Conservation (phyloP, 2,329 filamentous ascomycete genomes). For the Diaporthe citriasiana region DNA sequence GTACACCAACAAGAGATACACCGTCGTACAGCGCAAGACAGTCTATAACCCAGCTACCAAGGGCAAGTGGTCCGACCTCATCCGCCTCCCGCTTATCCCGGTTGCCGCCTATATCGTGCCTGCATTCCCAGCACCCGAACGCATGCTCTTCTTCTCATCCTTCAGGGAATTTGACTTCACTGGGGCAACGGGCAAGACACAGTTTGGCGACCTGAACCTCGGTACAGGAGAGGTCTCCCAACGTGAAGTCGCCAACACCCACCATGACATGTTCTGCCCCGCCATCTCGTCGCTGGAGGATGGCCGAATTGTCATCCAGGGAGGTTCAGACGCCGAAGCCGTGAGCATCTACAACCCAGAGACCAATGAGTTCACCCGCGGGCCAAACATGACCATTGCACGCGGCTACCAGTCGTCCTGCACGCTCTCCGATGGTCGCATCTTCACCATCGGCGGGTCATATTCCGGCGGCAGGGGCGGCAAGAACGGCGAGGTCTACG, state of each 20-base stretch:
- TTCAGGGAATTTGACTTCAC: slow-evolving; percentile 43
- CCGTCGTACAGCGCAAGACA: slow-evolving; percentile 2
- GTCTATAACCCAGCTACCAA: slow-evolving; percentile 44
- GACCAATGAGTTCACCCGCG: slow-evolving; percentile 55
- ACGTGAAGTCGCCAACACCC: slow-evolving; percentile 55
- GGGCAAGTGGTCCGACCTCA: slow-evolving; percentile 47
- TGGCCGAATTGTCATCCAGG: slow-evolving; percentile 66
- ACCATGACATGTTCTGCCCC: slow-evolving; percentile 71
- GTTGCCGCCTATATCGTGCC: slow-evolving; percentile 50
- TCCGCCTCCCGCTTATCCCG: slow-evolving; percentile 48
- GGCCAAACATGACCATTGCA: slow-evolving; percentile 58
- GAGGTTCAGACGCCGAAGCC: slow-evolving; percentile 50
- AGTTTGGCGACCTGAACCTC: slow-evolving; percentile 43
- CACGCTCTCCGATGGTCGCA: slow-evolving; percentile 64
- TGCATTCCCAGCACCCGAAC: slow-evolving; percentile 45
- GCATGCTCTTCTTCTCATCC: slow-evolving; percentile 42
- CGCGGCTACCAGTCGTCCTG: slow-evolving; percentile 68
- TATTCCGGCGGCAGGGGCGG: slow-evolving; percentile 60
- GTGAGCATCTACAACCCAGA: slow-evolving; percentile 59
- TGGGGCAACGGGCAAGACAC: slow-evolving; percentile 44
- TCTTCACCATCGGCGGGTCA: slow-evolving; percentile 72
- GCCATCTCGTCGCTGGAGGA: slow-evolving; percentile 64
- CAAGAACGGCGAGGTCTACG: slow-evolving; percentile 71
- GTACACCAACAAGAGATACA: slow-evolving; percentile 33
- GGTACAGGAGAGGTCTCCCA: slow-evolving; percentile 47